Percentiles rank a stretch among this genome's conserved stretches.
phyloP scores from a whole-genome alignment of 2,329 filamentous ascomycete genomes.

The Grosmannia penicillata region DNA sequence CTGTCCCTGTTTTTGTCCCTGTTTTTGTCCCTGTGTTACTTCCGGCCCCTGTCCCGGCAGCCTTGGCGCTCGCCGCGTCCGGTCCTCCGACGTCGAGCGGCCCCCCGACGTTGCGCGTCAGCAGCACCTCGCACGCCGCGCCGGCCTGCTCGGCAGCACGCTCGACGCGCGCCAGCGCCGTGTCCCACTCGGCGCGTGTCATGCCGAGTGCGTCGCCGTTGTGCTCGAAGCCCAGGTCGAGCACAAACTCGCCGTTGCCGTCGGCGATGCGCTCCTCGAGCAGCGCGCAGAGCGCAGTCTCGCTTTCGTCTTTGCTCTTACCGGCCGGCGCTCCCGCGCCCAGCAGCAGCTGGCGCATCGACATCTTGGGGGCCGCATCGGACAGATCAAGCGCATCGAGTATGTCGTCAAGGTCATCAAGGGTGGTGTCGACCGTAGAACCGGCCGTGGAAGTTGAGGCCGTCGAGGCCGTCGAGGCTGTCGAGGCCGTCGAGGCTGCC shows the following conservation, averaged over 20 bases:
- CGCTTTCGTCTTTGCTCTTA: conserved; percentile 43
- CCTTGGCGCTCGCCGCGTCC: background rate
- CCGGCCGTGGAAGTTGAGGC: conserved; percentile 15
- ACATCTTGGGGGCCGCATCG: conserved; percentile 52
- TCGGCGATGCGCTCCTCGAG: conserved; percentile 60
- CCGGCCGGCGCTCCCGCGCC: conserved; percentile 19
- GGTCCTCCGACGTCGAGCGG: conserved; percentile 48
- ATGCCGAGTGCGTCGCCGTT: conserved; percentile 76
- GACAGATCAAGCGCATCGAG: conserved; percentile 74
- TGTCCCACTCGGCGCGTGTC: conserved; percentile 58
- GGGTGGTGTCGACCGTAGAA: conserved; percentile 25
- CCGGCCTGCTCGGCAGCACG: conserved; percentile 48
- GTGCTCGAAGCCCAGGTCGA: conserved; percentile 86
- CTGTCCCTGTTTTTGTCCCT: conserved; percentile 17
- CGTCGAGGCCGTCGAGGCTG: conserved; percentile 15
- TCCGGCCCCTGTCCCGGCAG: no score
- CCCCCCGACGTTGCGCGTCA: conserved; percentile 84
- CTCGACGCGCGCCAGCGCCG: conserved; percentile 50
- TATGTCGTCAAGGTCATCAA: conserved; percentile 81
- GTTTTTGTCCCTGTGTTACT: background rate
- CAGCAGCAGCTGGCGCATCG: conserved; percentile 64
- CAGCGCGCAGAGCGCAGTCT: conserved; percentile 48
- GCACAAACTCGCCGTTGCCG: conserved; percentile 76
- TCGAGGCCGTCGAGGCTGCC: conserved; percentile 12
- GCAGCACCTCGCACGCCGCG: conserved; percentile 66